Evolutionary conservation across 2,329 filamentous ascomycete species (phyloP).

Genomic region (Ophiostoma quercus): DNA sequence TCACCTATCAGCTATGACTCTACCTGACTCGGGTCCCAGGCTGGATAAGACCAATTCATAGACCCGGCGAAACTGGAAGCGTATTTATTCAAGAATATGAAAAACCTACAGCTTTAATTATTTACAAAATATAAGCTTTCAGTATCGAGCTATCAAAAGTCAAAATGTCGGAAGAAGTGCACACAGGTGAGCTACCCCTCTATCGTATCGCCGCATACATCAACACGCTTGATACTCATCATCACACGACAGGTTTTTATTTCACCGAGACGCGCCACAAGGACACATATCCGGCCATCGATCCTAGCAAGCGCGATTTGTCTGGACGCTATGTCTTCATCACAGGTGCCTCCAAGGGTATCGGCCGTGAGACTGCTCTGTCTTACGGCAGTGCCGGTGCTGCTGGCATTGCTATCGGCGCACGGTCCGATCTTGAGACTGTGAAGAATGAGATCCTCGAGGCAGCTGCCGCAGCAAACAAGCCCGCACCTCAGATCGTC

Average conservation of each 20-base stretch:
- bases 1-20: background rate
- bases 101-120: background rate
- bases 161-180: conserved; percentile 12
- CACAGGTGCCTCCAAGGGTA: conserved; percentile 31
- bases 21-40: background rate
- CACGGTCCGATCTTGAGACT: conserved; percentile 44
- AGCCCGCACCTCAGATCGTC: conserved; percentile 32
- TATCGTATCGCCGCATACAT: no score
- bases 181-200: conserved; percentile 14
- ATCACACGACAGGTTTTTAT: conserved; percentile 13
- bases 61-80: background rate
- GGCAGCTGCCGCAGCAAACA: conserved; percentile 32
- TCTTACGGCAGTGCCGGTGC: conserved; percentile 48
- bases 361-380: conserved; percentile 32
- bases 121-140: background rate
- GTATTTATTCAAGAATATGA: background rate
- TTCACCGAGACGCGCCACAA: conserved; percentile 28
- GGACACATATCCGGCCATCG: conserved; percentile 34
- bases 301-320: conserved; percentile 27
- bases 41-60: background rate
- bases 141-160: background rate
- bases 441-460: conserved; percentile 38
- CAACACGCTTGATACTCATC: background rate
- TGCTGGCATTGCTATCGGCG: conserved; percentile 45
- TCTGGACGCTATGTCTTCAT: conserved; percentile 30